Conservation (phyloP, 2,329 filamentous ascomycete species). For the Aureobasidium uvarum region DNA sequence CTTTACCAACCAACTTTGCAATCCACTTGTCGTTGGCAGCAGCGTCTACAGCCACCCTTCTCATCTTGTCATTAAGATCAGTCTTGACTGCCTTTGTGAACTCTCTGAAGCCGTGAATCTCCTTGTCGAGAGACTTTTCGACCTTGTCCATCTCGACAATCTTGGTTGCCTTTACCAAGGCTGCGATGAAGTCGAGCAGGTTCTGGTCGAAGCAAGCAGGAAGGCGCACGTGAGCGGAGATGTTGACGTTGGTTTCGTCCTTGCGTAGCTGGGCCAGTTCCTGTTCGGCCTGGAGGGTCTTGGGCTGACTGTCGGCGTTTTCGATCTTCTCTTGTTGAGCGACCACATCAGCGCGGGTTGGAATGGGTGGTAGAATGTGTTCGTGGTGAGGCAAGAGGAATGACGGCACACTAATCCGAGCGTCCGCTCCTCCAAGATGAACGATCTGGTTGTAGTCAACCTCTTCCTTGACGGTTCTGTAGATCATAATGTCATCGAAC, state of each 20-base stretch:
- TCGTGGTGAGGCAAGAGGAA: constrained; percentile 57
- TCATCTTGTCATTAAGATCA: constrained; percentile 34
- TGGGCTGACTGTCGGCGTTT: constrained; percentile 47
- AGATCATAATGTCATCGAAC: constrained; percentile 51
- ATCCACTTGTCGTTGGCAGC: constrained; percentile 56
- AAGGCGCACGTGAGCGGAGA: constrained; percentile 51
- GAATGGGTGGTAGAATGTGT: constrained; percentile 49
- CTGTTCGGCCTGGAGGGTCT: constrained; percentile 43
- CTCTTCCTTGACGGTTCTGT: constrained; percentile 47
- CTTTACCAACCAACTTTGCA: constrained; percentile 53
- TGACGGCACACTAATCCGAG: constrained; percentile 49
- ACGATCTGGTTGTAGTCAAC: constrained; percentile 51
- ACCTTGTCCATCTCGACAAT: constrained; percentile 55
- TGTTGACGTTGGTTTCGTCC: constrained; percentile 51
- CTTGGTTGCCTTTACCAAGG: constrained; percentile 58
- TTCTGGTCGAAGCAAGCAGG: constrained; percentile 53
- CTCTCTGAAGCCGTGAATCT: constrained; percentile 34
- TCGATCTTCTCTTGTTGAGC: constrained; percentile 43
- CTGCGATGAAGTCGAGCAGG: constrained; percentile 55
- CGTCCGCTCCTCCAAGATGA: constrained; percentile 53
- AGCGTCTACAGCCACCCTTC: constrained; percentile 28
- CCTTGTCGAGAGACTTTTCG: constrained; percentile 33
- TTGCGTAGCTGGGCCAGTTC: constrained; percentile 44
- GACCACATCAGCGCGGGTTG: constrained; percentile 39
- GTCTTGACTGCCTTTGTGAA: constrained; percentile 34